A percentile compares a stretch with the other conserved stretches of the same genome.
phyloP scores from a whole-genome alignment of 148 eudicot genomes.

The Pharnaceum exiguum region DNA sequence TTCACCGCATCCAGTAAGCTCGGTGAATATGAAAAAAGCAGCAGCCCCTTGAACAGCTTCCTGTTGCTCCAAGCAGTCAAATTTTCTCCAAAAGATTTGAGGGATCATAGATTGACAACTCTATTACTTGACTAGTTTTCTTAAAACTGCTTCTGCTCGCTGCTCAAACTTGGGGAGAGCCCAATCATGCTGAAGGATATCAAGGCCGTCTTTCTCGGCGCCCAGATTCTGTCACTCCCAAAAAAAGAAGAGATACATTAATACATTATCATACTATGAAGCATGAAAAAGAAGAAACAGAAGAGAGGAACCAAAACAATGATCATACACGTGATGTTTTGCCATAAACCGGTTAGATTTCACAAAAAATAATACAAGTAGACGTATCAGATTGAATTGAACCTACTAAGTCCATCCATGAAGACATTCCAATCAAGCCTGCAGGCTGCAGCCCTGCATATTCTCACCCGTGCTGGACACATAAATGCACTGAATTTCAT shows the following conservation, averaged over 20 bases:
- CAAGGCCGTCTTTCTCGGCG: constrained; percentile 86
- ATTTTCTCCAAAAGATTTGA: background rate
- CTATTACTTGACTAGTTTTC: constrained; percentile 49
- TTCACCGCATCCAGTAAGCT: background rate
- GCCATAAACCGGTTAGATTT: too few relatives aligned
- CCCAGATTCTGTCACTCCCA: constrained; percentile 64
- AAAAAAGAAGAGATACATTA: background rate
- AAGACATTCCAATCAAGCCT: too few relatives aligned
- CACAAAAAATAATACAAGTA: too few relatives aligned
- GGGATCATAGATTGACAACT: background rate
- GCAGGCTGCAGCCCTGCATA: too few relatives aligned
- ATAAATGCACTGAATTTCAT: too few relatives aligned
- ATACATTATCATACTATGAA: too few relatives aligned
- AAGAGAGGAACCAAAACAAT: too few relatives aligned
- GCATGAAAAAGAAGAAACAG: too few relatives aligned
- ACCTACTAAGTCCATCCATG: too few relatives aligned
- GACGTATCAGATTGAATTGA: too few relatives aligned
- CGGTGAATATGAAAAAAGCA: background rate
- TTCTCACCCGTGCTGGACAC: too few relatives aligned
- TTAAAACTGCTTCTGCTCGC: constrained; percentile 83
- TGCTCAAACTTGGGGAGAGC: constrained; percentile 85
- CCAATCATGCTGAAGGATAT: constrained; percentile 90
- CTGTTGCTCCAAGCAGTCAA: background rate
- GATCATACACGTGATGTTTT: too few relatives aligned
- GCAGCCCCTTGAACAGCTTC: background rate